Conservation (phyloP, 441 rosid species). For the Daphne laureola region DNA sequence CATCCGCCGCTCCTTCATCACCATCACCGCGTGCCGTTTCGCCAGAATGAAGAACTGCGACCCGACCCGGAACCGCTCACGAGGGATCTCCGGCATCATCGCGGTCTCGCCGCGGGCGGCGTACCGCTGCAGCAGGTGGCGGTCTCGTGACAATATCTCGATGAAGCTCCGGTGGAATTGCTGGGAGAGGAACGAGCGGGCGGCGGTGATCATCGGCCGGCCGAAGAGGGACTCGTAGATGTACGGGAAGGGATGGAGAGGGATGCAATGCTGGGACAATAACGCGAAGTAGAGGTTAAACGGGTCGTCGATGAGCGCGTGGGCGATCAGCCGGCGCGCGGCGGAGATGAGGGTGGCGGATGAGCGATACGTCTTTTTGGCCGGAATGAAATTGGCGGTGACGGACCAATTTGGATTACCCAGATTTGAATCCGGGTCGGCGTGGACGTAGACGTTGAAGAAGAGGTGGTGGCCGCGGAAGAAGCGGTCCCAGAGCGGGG, state of each 20-base stretch:
- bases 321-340: constrained; percentile 55
- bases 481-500: constrained; percentile 64
- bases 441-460: constrained; percentile 66
- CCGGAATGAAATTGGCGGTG: constrained; percentile 39
- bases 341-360: constrained; percentile 68
- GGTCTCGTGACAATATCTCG: constrained; percentile 52
- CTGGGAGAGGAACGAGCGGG: constrained; percentile 23
- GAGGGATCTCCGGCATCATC: constrained; percentile 57
- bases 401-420: constrained; percentile 22
- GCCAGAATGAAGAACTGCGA: constrained; percentile 76
- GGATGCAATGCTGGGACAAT: constrained; percentile 64
- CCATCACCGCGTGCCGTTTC: constrained; percentile 55
- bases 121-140: constrained; percentile 47
- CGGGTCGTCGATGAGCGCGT: constrained; percentile 63
- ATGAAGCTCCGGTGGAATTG: constrained; percentile 39
- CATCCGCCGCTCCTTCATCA: constrained; percentile 42
- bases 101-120: constrained; percentile 42
- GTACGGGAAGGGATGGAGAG: constrained; percentile 65
- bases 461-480: constrained; percentile 40
- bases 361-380: constrained; percentile 49
- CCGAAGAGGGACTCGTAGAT: constrained; percentile 51
- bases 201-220: constrained; percentile 5
- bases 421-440: constrained; percentile 37
- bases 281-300: constrained; percentile 67
- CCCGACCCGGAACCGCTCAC: constrained; percentile 56